Evolutionary conservation across 2,329 filamentous ascomycete genomes (phyloP), one percentile per base, ranked within the genome.

Genomic region (Arthroderma uncinatum): DNA sequence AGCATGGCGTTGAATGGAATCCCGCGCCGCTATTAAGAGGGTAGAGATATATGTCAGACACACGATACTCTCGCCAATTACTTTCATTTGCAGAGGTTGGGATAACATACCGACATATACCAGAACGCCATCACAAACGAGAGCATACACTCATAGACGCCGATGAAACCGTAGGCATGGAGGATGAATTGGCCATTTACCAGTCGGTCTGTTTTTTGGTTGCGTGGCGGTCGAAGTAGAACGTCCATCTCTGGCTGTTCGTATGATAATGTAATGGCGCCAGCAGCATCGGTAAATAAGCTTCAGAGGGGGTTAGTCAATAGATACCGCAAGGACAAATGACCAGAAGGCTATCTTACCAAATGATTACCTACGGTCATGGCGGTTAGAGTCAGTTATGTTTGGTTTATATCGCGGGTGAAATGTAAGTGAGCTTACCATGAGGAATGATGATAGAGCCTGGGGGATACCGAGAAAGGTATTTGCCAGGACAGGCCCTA

Each of bases 241-340:
- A 91, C 81, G 62, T 91, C 86, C 0, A 85, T 83, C 68, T 92
- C 87, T 0, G 86, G 85, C 48, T 83, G 79, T 66, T 92, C 87
- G 66, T 88, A 90, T 0, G 86, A 86, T 6, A 92, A 77, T 1
- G 83, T 81, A 0, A 85, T 87, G 0, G 87, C 84, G 1, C 84
- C 85, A 5, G 81, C 79, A 61, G 85, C 88, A 67, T 92, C 87
- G 10, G 87, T 91, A 70, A 90, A 88, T 67, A 88, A 66, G 79
- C 67, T 62, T 63, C 62, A 56, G 62, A 58, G 57, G 64, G 65
- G 4, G 55, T 65, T 52, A 62, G 60, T 56, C 7, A 36, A 9
- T 2, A 33, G 4, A 25, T 9, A 42, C 19, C 37, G 25, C 40
- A 6, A 12, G 10, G 21, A 54, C n/a, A 40, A n/a, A 30, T 54